Conservation (phyloP, 2,329 filamentous ascomycete species). For the Arachnopeziza araneosa region DNA sequence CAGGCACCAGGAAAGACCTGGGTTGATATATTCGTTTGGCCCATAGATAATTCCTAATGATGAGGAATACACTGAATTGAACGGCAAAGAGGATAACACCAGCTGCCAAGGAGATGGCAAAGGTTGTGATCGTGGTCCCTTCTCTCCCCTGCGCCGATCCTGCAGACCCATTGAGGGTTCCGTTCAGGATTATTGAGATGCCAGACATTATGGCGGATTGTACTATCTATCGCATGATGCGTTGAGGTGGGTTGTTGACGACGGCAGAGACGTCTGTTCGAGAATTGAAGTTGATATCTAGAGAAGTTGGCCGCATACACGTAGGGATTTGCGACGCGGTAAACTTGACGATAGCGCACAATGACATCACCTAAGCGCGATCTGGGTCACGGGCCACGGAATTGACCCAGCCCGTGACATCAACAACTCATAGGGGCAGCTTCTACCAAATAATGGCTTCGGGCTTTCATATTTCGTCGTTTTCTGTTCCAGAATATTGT, state of each 20-base stretch:
- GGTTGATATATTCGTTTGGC: conserved; percentile 26
- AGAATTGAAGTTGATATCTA: neutral
- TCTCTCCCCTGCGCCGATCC: conserved; percentile 26
- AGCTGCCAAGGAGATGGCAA: conserved; percentile 26
- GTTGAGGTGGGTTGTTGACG: neutral
- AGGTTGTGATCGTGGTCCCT: conserved; percentile 27
- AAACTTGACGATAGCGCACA: neutral
- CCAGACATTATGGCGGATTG: conserved; percentile 9
- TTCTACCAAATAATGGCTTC: too few relatives aligned
- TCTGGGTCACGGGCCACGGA: too few relatives aligned
- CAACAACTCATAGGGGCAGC: too few relatives aligned
- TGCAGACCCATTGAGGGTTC: conserved; percentile 25
- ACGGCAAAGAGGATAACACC: conserved; percentile 26
- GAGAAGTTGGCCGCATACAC: neutral
- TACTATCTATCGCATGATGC: conserved; percentile 10
- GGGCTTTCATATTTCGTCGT: too few relatives aligned
- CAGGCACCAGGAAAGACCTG: conserved; percentile 27
- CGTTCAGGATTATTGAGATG: conserved; percentile 14
- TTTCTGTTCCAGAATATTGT: too few relatives aligned
- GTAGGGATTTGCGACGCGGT: neutral
- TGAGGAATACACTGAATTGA: conserved; percentile 24
- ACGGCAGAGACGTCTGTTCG: neutral
- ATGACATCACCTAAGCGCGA: conserved; percentile 1
- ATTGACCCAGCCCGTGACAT: too few relatives aligned
- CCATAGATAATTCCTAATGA: conserved; percentile 26